Conservation (phyloP, 2,329 filamentous ascomycete genomes). For the Trichophyton mentagrophytes region DNA sequence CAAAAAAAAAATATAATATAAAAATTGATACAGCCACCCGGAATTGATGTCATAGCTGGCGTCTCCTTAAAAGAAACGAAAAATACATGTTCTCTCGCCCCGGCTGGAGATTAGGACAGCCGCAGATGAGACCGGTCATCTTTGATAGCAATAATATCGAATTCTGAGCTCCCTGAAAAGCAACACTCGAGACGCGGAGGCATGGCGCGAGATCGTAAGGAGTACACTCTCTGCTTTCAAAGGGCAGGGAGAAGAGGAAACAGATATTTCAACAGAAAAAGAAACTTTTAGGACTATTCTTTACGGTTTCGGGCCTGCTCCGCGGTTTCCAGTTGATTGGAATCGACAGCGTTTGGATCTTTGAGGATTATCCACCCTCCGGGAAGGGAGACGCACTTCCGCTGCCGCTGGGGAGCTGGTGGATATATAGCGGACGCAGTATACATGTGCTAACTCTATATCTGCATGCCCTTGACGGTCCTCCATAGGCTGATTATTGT, state of each 20-base stretch:
- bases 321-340: constrained; percentile 5
- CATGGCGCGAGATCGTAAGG: neutral
- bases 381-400: neutral
- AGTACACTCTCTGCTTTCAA: neutral
- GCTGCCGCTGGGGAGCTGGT: neutral
- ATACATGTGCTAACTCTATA: neutral
- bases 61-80: neutral
- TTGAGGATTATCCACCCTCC: neutral
- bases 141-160: neutral
- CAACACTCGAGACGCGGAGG: neutral
- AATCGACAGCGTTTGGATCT: neutral
- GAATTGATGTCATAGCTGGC: neutral
- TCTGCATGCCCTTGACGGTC: neutral
- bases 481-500: neutral
- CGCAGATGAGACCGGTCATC: neutral
- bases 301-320: constrained; percentile 2
- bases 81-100: neutral
- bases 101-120: neutral
- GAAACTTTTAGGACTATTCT: neutral
- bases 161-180: neutral
- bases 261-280: neutral
- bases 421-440: neutral
- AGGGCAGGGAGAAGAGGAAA: neutral
- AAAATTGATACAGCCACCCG: neutral
- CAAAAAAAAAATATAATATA: neutral